Base-by-base conservation (phyloP, 768 basidiomycete species). In the Lyophyllum shimeji region DNA sequence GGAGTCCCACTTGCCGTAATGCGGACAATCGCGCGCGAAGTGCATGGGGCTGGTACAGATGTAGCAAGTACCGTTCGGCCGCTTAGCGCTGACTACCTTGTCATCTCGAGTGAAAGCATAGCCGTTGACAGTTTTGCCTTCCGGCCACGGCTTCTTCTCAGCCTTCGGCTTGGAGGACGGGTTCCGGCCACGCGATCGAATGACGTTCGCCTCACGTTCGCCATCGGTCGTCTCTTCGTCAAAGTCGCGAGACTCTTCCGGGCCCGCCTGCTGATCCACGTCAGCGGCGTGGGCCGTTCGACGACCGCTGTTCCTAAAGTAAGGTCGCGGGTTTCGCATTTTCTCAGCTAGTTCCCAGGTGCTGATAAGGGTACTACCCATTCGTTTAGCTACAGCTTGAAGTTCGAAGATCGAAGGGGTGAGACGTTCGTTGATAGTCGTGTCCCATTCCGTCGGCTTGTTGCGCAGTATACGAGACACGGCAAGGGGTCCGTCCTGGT, bases 21-120 rank as follows among this genome's bases (percentile, higher is more conserved):
- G 64, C 0, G 62, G 56, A 21, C 67, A 68, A 15, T 65, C 64
- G 2, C 61, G 42, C 0, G 46, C 57, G 27, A 56, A 64, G 18
- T 68, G 67, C 0, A 60, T 57, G 0, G 58, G 33, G 49, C 67
- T 69, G 1, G 63, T 58, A 23, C 67, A 69, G 0, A 69, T 44
- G 21, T 52, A 65, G 39, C 65, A 69, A 0, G 13, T 20, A 0
- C 63, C 59, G 9, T 53, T 55, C 0, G 55, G 56, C 8, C 7
- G 31, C 2, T 7, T 21, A 0, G n/a, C 13, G 37, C 49, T 60
- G 13, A 23, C 2, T 2, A 46, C 45, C 11, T 13, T 25, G 24
- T 46, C 45, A 21, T 46, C 45, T 5, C 45, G 2, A 4, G 45
- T 18, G 21, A 46, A 46, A 13, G 21, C 9, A 25, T 46, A 46